A percentile compares a stretch with the other conserved stretches of the same genome.
Conservation (phyloP, 2,329 filamentous ascomycete genomes). For the Colletotrichum cordylinicola region DNA sequence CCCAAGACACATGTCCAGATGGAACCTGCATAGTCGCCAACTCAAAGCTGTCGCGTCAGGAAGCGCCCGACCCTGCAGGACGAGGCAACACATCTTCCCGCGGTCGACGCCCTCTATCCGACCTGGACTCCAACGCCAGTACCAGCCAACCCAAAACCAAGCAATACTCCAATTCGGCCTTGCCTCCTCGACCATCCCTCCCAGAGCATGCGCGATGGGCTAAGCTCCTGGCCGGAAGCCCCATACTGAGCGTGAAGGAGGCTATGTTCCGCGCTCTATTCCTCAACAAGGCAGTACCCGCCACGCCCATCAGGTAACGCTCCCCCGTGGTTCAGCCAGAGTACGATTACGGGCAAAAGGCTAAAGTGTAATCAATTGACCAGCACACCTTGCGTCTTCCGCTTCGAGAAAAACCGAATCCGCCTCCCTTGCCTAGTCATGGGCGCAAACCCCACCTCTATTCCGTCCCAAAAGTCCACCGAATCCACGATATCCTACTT, state of each 20-base stretch:
- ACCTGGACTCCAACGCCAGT: background rate
- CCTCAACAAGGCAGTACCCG: background rate
- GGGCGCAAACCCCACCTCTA: background rate
- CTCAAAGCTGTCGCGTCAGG: background rate
- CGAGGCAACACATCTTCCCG: background rate
- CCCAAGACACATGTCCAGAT: background rate
- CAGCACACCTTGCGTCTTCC: background rate
- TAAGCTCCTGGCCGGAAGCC: background rate
- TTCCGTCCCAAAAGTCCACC: background rate
- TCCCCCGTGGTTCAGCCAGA: background rate
- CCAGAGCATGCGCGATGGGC: background rate
- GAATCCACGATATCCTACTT: background rate
- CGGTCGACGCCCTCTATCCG: background rate
- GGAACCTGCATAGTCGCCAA: too few relatives aligned
- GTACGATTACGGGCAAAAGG: background rate
- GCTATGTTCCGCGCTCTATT: background rate
- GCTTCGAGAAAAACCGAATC: background rate
- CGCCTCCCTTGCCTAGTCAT: background rate
- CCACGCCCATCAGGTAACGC: background rate
- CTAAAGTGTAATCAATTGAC: background rate
- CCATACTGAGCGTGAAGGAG: background rate
- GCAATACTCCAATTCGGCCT: background rate
- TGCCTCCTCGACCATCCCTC: background rate
- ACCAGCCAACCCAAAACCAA: background rate
- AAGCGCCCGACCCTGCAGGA: background rate